These are phyloP conservation scores for Xerophyta viscosa DNA, from an alignment of 106 monocot genomes.

Conservation along the genomic window DNA sequence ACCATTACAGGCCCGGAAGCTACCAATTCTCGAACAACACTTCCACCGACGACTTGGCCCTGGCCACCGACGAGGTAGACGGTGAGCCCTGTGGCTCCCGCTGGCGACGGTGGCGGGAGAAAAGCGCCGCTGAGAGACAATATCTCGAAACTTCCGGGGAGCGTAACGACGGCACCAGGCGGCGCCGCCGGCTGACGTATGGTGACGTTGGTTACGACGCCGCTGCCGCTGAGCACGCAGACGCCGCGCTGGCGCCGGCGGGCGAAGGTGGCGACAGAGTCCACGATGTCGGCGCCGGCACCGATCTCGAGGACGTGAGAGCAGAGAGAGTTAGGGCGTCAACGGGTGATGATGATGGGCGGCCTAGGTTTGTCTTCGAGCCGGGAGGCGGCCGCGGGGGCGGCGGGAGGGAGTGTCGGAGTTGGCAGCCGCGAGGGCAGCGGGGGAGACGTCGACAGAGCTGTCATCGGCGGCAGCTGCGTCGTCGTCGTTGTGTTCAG, in stretches of 20 bases:
- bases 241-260: slow-evolving; percentile 8
- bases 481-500: too few relatives aligned
- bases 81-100: not conserved
- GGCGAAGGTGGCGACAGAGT: slow-evolving; percentile 1
- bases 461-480: too few relatives aligned
- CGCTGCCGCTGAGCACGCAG: slow-evolving; percentile 3
- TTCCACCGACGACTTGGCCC: slow-evolving; percentile 8
- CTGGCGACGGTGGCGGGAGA: slow-evolving; percentile 8
- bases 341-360: slow-evolving; percentile 2
- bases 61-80: slow-evolving; percentile 8
- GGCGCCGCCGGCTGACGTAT: slow-evolving; percentile 4
- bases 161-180: slow-evolving; percentile 4
- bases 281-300: not conserved
- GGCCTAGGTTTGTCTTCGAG: slow-evolving; percentile 8
- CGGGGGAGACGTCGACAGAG: too few relatives aligned
- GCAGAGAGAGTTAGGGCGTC: not conserved
- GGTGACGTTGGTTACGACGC: slow-evolving; percentile 4
- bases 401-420: too few relatives aligned
- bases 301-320: slow-evolving; percentile 10
- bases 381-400: slow-evolving; percentile 6
- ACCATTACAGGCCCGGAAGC: slow-evolving; percentile 9
- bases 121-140: not conserved
- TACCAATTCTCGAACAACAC: slow-evolving; percentile 1
- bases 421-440: too few relatives aligned
- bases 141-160: slow-evolving; percentile 6